Conservation (phyloP, 306 rosid species). For the Rubus idaeus region DNA sequence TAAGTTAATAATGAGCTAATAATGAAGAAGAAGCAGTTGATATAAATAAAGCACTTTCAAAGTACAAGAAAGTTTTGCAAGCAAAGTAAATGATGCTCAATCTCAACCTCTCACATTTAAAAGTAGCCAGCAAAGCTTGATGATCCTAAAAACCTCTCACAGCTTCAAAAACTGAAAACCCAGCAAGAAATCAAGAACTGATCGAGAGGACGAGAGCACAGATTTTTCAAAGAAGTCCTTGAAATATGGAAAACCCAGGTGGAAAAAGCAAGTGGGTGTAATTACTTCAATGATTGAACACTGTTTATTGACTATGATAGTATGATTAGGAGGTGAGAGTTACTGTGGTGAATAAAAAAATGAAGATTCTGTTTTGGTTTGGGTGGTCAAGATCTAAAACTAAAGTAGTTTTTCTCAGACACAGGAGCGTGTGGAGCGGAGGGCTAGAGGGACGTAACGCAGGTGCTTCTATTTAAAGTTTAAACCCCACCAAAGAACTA, state of each 20-base stretch:
- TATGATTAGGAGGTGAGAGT: slow-evolving; percentile 39
- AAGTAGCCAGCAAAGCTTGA: not conserved
- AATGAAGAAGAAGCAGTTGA: not conserved
- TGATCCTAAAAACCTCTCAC: not conserved
- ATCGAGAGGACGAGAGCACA: not conserved
- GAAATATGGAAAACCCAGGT: slow-evolving; percentile 18
- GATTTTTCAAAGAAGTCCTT: slow-evolving; percentile 29
- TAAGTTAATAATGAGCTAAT: not conserved
- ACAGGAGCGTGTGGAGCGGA: slow-evolving; percentile 49
- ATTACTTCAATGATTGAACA: slow-evolving; percentile 65
- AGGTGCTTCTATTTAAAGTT: not conserved
- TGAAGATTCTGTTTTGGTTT: slow-evolving; percentile 34
- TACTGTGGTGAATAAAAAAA: slow-evolving; percentile 1
- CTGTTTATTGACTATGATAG: slow-evolving; percentile 15
- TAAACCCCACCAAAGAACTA: not conserved
- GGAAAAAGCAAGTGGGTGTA: slow-evolving; percentile 12
- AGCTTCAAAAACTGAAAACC: not conserved
- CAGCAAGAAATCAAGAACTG: slow-evolving; percentile 9
- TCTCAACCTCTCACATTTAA: not conserved
- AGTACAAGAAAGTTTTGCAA: not conserved
- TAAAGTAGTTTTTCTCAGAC: slow-evolving; percentile 2
- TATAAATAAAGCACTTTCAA: slow-evolving; percentile 1
- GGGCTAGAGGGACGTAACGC: not conserved
- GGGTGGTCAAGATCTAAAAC: slow-evolving; percentile 51
- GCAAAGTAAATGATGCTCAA: not conserved